Conservation (phyloP, 1,139 yeast species). For the Pichia cactophila region DNA sequence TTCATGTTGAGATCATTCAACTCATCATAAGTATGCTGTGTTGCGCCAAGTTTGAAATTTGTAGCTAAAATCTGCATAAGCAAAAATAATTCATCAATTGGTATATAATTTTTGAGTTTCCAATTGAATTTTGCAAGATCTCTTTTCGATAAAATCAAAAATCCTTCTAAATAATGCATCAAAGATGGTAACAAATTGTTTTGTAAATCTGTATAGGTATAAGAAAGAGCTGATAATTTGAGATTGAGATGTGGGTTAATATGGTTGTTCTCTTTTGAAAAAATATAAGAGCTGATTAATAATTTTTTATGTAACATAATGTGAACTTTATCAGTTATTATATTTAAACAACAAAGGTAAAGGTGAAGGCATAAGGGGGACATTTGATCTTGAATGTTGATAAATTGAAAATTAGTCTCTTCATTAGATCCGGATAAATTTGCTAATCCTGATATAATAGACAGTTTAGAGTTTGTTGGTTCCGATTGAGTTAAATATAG, state of each 20-base stretch:
- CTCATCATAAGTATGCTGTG: conserved; percentile 6
- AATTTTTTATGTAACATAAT: conserved; percentile 50
- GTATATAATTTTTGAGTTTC: conserved; percentile 53
- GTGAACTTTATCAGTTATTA: conserved; percentile 48
- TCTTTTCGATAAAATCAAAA: conserved; percentile 36
- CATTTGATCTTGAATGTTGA: background rate
- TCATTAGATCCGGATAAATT: background rate
- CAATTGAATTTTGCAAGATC: conserved; percentile 39
- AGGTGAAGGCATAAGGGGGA: conserved; percentile 29
- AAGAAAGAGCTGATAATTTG: conserved; percentile 27
- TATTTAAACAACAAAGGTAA: conserved; percentile 42
- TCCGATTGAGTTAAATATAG: background rate
- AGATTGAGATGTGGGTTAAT: conserved; percentile 35
- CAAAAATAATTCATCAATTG: conserved; percentile 51
- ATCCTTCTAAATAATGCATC: conserved; percentile 50
- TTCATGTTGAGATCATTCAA: conserved; percentile 19
- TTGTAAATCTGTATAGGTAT: conserved; percentile 42
- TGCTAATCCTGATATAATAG: background rate
- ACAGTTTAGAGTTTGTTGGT: background rate
- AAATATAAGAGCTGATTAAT: conserved; percentile 22
- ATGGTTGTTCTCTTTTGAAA: conserved; percentile 25
- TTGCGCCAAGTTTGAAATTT: conserved; percentile 38
- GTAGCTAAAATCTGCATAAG: conserved; percentile 46
- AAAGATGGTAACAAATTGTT: conserved; percentile 50
- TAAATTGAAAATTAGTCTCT: background rate